Evolutionary conservation across 2,329 filamentous ascomycete genomes (phyloP), one percentile per base, ranked within the genome.

Genomic region (Sarocladium kiliense): DNA sequence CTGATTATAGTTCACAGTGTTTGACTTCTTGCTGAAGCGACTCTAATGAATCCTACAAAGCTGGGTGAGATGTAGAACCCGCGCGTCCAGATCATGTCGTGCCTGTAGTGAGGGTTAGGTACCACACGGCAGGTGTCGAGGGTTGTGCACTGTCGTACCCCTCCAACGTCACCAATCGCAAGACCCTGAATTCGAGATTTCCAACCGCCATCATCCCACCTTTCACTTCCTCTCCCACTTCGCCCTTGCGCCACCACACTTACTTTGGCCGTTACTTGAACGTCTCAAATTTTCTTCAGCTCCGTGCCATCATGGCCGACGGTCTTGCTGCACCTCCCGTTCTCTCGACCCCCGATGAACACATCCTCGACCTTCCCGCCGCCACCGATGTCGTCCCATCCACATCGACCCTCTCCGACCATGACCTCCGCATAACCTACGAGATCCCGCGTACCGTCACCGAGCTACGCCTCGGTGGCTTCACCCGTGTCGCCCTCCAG

Each of bases 401-500:
- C 21, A 65, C 65, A 58, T 62, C 71, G 54, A 61, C 66, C 58
- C 60, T 72, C 51, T 71, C 73, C 16, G 84, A 93, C 61, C 84
- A 89, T 65, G 88, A 92, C 65, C 76, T 97, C 27, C 74, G 76
- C 55, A 74, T 85, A 39, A 86, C 88, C 50, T 99, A 97, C 74
- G 94, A 99, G 71, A 87, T 97, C 61, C 78, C 81, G 57, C 82
- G 89, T 56, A 97, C 94, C 0, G 81, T 91, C 50, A 70, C 74
- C 34, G 89, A 96, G 69, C 88, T 99, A 47, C 77, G 77, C n/a
- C 71, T 77, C 4, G 87, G 84, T 42, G 78, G 78, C 68, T 96
- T 90, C 81, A 81, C 74, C 59, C 82, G 88, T 53, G 82, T 99
- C 30, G 94, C 91, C 1, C 74, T 99, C n/a, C 94, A 99, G 67